phyloP scores from a whole-genome alignment of 2,329 filamentous ascomycete species.

The Karstenula rhodostoma region DNA sequence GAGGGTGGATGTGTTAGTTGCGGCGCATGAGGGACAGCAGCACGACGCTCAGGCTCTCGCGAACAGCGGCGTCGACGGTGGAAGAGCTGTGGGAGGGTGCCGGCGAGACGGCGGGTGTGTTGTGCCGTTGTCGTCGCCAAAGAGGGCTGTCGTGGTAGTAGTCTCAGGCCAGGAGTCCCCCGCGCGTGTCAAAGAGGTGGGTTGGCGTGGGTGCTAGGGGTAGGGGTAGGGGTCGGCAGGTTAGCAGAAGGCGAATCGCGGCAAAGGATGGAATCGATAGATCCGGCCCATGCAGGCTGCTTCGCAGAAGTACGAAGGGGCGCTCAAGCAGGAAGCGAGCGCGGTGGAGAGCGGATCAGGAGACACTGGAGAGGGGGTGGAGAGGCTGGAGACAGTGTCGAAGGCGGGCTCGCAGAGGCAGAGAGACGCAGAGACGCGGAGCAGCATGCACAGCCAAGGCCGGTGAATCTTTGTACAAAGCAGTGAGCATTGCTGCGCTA shows the following conservation, averaged over 20 bases:
- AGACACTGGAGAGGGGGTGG: no score
- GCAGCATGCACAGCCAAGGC: neutral
- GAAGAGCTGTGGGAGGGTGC: constrained; percentile 11
- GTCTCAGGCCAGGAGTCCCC: constrained; percentile 16
- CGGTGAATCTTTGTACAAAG: constrained; percentile 14
- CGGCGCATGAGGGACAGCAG: constrained; percentile 40
- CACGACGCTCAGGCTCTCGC: constrained; percentile 26
- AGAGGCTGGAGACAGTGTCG: no score
- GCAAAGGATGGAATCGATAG: constrained; percentile 8
- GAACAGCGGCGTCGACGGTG: constrained; percentile 14
- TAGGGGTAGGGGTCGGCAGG: neutral
- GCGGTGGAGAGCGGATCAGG: neutral
- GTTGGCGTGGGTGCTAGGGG: constrained; percentile 10
- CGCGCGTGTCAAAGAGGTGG: constrained; percentile 16
- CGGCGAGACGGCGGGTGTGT: constrained; percentile 9
- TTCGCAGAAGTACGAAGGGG: neutral
- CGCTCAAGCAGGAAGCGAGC: neutral
- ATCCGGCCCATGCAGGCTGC: constrained; percentile 2
- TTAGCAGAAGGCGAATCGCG: constrained; percentile 3
- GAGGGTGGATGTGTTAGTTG: constrained; percentile 39
- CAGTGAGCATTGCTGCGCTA: neutral
- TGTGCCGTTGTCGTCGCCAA: neutral
- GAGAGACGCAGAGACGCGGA: neutral
- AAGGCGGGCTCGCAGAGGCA: neutral
- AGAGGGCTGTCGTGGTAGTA: constrained; percentile 10